Evolutionary conservation across 148 eudicot genomes (phyloP), one percentile per base, ranked within the genome.

Genomic region (Polygonum maritimum): DNA sequence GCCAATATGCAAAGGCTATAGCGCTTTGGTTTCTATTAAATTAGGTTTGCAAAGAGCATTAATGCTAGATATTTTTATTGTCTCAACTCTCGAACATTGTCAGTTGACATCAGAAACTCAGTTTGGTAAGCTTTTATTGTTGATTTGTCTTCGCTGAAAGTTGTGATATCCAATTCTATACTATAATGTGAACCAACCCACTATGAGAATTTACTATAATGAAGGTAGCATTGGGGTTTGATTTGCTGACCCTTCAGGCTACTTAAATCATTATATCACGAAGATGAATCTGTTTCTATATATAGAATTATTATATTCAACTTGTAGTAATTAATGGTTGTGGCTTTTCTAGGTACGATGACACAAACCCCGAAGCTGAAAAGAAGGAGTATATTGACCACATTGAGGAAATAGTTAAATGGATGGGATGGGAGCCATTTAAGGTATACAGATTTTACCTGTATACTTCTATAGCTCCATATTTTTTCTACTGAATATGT

Each of bases 351-450:
- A 95, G 99, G 90, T 95, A 79, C 81, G 99, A 95, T 82, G 99
- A 95, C 84, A 95, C 99, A 75, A 95, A 95, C 60, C 98, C 97
- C 18, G 98, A 91, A 78, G 98, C 97, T 74, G 98, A 94, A 84
- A 91, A 88, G 84, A 80, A 88, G 80, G 95, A 94, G 80, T 79
- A 78, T 47, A 83, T 86, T 60, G 81, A 75, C 51, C 79, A 82
- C 76, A 78, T 74, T 82, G 52, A 76, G 71, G 97, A 82, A 78
- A 94, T 89, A 82, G 95, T 94, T 36, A 72, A 78, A 57, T 91
- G 98, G 98, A 94, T 94, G 95, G 98, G 98, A 21, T 94, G 98
- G 98, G 82, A 88, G 78, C 97, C 98, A 60, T 84, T 81, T 83
- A 88, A 94, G 92, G 98, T 94, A 86, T 63, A 18, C 58, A 9